Percentiles rank a stretch among this genome's conserved stretches.
These are phyloP conservation scores for Ustilago curta DNA, from an alignment of 1,284 basidiomycete species.

Conservation along the genomic window DNA sequence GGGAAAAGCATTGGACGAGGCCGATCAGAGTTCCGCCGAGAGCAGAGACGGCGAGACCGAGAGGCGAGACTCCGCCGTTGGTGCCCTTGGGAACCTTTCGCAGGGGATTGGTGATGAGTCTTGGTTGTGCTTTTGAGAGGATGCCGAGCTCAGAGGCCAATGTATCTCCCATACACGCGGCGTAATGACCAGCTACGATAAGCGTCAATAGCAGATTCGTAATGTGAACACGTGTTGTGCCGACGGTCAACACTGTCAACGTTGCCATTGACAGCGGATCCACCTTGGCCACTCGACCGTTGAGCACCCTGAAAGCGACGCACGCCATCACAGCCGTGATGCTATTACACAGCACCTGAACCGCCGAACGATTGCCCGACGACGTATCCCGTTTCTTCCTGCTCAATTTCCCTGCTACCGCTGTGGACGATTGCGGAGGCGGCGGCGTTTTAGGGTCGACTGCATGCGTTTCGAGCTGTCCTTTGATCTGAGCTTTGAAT, in stretches of 20 bases:
- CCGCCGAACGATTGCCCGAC: constrained; percentile 49
- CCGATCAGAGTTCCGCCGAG: constrained; percentile 75
- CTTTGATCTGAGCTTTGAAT: constrained; percentile 75
- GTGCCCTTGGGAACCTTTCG: constrained; percentile 90
- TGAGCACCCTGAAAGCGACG: constrained; percentile 19
- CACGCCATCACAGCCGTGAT: constrained; percentile 26
- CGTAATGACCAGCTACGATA: constrained; percentile 54
- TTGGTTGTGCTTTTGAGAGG: constrained; percentile 44
- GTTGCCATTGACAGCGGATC: constrained; percentile 16
- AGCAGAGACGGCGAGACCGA: constrained; percentile 80
- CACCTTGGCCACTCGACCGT: not conserved
- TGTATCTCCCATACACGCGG: constrained; percentile 63
- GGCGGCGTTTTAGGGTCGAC: not conserved
- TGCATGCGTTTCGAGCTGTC: constrained; percentile 74
- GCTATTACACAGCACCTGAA: constrained; percentile 61
- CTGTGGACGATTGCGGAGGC: not conserved
- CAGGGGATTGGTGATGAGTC: constrained; percentile 74
- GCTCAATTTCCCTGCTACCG: not conserved
- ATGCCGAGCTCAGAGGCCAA: constrained; percentile 64
- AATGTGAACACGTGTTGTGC: not conserved
- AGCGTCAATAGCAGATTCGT: constrained; percentile 29
- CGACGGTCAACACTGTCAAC: constrained; percentile 3
- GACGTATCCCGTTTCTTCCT: constrained; percentile 24
- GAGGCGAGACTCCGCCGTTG: constrained; percentile 84
- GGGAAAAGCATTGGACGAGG: constrained; percentile 72